Base-by-base conservation (phyloP, 805 yeast species). In the Suhomyces vadensis region DNA sequence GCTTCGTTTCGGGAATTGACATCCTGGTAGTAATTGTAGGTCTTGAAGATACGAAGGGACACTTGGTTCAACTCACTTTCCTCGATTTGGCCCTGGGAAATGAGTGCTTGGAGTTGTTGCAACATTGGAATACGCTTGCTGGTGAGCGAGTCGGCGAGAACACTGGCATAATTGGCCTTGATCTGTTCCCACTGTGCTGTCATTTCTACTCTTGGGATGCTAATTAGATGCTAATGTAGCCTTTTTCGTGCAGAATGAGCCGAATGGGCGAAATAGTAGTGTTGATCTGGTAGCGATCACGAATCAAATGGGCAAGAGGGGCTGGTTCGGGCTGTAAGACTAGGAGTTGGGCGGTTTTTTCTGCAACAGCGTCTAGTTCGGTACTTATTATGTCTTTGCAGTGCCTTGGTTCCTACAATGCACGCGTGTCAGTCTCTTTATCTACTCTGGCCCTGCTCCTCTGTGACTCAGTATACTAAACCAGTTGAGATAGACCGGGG, bases 1-100 rank as follows among this genome's bases (percentile, higher is more conserved):
- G 79, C 76, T 37, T 67, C 62, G 33, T 58, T 57, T 42, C 82
- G 69, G 11, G 85, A 78, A 38, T 58, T 61, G 8, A 64, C 50
- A 55, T 83, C 87, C 49, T 70, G 76, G 48, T 80, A 81, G 53
- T 69, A 70, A 37, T 64, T 61, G 59, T 68, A 81, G 3, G 83
- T 75, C 37, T 68, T 69, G 49, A 82, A 63, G 37, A 82, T 58
- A 11, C 51, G 27, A 7, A 57, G 35, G 13, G 67, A 56, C 29
- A 64, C 41, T 9, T 44, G 47, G 40, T 52, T 52, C 31, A 60
- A 51, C 13, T 57, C 61, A 16, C 49, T 46, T 6, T 42, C 42
- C 10, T 57, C 51, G 9, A 51, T 43, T 17, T 59, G 55, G 11
- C 20, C 31, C 9, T 70, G 55, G 37, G 57, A 54, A 16, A 58